Conservation (phyloP, 2,329 filamentous ascomycete genomes). For the Aureobasidium sp. region DNA sequence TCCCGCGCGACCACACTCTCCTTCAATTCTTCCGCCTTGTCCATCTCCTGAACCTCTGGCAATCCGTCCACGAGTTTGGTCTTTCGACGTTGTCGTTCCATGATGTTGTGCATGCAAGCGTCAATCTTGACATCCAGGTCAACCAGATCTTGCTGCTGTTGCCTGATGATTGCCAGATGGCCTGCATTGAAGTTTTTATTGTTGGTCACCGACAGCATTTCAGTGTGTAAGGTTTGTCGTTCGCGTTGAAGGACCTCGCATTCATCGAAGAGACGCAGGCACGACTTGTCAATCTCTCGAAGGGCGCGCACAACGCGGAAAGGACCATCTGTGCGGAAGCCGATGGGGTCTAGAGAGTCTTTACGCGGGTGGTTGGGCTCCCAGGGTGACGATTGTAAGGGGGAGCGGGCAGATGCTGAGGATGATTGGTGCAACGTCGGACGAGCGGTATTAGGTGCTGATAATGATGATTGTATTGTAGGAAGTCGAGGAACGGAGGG, state of each 20-base stretch:
- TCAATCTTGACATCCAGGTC: background rate
- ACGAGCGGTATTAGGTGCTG: background rate
- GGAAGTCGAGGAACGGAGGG: background rate
- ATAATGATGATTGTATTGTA: background rate
- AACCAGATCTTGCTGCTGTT: background rate
- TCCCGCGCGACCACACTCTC: background rate
- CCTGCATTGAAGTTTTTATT: background rate
- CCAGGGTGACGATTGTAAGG: background rate
- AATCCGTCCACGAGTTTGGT: background rate
- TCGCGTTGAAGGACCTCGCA: background rate
- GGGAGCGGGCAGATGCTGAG: background rate
- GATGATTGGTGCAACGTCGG: background rate
- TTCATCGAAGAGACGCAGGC: background rate
- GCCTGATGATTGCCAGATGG: background rate
- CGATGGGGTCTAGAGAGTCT: conserved; percentile 1
- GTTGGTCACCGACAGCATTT: background rate
- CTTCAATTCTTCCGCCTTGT: background rate
- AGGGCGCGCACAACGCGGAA: background rate
- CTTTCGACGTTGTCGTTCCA: background rate
- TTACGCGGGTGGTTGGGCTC: background rate
- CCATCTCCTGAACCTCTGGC: background rate
- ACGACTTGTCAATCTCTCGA: background rate
- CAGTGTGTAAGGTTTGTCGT: background rate
- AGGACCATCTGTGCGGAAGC: background rate
- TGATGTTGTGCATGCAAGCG: background rate